phyloP scores from a whole-genome alignment of 2,329 filamentous ascomycete genomes.

The Botrytis hyacinthi region DNA sequence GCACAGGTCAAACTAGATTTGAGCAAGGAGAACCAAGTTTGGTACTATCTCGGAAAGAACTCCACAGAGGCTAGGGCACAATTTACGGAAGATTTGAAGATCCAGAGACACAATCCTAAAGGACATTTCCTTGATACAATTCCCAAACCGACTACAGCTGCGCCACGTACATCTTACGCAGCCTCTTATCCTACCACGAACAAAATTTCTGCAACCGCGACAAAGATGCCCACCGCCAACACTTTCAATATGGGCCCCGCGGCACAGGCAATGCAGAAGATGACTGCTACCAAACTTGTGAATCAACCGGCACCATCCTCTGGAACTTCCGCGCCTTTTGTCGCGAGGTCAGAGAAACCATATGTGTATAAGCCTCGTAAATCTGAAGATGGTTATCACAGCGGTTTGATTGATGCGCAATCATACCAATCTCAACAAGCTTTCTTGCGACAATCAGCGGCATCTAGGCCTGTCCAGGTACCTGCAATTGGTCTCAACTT shows the following conservation, averaged over 20 bases:
- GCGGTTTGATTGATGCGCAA: constrained; percentile 33
- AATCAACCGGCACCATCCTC: constrained; percentile 32
- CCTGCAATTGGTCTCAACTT: constrained; percentile 31
- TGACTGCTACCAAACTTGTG: constrained; percentile 13
- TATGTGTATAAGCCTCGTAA: constrained; percentile 52
- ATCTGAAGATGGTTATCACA: constrained; percentile 30
- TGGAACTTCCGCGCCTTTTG: constrained; percentile 27
- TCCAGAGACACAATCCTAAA: constrained; percentile 61
- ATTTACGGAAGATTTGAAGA: constrained; percentile 74
- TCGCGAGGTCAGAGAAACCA: constrained; percentile 45
- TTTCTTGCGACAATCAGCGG: constrained; percentile 36
- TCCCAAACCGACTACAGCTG: constrained; percentile 49
- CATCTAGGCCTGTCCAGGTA: constrained; percentile 22
- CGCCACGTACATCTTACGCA: constrained; percentile 40
- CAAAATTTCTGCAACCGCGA: constrained; percentile 30
- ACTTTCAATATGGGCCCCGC: neutral
- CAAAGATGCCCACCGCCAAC: constrained; percentile 34
- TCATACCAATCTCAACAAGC: constrained; percentile 38
- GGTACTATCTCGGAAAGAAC: constrained; percentile 81
- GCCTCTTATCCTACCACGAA: constrained; percentile 37
- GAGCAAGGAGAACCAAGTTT: constrained; percentile 70
- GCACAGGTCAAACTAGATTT: constrained; percentile 70
- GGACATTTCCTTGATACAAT: constrained; percentile 73
- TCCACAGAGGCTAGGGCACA: constrained; percentile 90
- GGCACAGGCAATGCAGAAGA: neutral